phyloP scores from a whole-genome alignment of 805 yeast species.

The Diddensiella transvaalensis region DNA sequence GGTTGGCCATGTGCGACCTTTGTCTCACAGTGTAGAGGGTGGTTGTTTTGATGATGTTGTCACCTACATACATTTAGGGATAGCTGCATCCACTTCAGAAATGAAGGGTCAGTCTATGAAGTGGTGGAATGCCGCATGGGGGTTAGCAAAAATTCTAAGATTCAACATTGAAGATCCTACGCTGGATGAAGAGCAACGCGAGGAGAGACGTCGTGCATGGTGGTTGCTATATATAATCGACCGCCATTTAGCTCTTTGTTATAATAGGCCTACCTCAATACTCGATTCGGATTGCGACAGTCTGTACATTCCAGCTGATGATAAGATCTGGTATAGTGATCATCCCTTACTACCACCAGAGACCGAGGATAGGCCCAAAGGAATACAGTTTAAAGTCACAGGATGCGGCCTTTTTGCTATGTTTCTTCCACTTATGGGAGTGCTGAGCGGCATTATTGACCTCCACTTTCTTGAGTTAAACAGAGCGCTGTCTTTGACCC shows the following conservation, averaged over 20 bases:
- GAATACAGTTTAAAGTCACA: slow-evolving; percentile 15
- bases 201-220: slow-evolving; percentile 41
- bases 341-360: slow-evolving; percentile 29
- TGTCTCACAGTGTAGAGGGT: slow-evolving; percentile 19
- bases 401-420: slow-evolving; percentile 38
- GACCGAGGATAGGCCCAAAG: slow-evolving; percentile 28
- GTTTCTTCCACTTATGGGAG: slow-evolving; percentile 33
- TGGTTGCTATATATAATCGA: slow-evolving; percentile 41
- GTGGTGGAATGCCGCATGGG: slow-evolving; percentile 17
- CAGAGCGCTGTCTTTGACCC: neutral
- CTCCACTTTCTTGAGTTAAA: slow-evolving; percentile 16
- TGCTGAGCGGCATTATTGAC: slow-evolving; percentile 32
- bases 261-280: slow-evolving; percentile 33
- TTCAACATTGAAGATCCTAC: slow-evolving; percentile 26
- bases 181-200: slow-evolving; percentile 30
- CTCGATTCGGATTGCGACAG: slow-evolving; percentile 33
- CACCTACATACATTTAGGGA: slow-evolving; percentile 30
- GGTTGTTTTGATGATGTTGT: slow-evolving; percentile 29
- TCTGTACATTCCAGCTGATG: slow-evolving; percentile 35
- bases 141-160: neutral
- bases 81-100: slow-evolving; percentile 30
- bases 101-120: slow-evolving; percentile 29
- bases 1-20: slow-evolving; percentile 22
- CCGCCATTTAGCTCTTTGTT: slow-evolving; percentile 37
- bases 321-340: slow-evolving; percentile 31